A percentile compares a stretch with the other conserved stretches of the same genome.
Conservation (phyloP, 2,329 filamentous ascomycete genomes). For the Epichloe festucae region DNA sequence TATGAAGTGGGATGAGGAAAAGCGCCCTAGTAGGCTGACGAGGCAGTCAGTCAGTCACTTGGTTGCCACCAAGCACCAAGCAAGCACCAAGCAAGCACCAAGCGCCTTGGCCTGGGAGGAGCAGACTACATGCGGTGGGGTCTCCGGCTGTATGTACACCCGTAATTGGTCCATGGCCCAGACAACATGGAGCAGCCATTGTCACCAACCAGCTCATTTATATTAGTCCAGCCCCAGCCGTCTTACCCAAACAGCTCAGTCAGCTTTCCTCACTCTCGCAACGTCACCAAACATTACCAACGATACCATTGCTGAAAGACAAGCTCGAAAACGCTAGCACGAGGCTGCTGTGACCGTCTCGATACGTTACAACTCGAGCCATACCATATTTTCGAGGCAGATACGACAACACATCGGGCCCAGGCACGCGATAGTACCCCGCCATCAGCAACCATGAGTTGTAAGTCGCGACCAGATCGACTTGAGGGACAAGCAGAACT, state of each 20-base stretch:
- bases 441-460: conserved; percentile 19
- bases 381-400: neutral
- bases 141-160: neutral
- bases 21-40: too few species aligned
- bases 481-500: neutral
- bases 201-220: too few species aligned
- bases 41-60: too few species aligned
- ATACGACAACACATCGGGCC: neutral
- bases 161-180: neutral
- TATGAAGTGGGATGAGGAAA: conserved; percentile 1
- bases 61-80: neutral
- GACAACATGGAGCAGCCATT: neutral
- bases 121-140: neutral
- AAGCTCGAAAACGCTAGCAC: neutral
- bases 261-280: neutral
- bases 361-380: neutral
- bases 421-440: conserved; percentile 11
- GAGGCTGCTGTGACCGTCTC: neutral
- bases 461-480: conserved; percentile 14
- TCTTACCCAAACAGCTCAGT: neutral
- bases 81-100: too few species aligned
- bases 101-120: neutral
- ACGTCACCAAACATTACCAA: neutral
- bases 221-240: neutral
- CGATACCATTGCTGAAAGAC: neutral